Percentiles rank a stretch among this genome's conserved stretches.
Conservation (phyloP, 495 filamentous ascomycete species). For the Lentithecium fluviatile region DNA sequence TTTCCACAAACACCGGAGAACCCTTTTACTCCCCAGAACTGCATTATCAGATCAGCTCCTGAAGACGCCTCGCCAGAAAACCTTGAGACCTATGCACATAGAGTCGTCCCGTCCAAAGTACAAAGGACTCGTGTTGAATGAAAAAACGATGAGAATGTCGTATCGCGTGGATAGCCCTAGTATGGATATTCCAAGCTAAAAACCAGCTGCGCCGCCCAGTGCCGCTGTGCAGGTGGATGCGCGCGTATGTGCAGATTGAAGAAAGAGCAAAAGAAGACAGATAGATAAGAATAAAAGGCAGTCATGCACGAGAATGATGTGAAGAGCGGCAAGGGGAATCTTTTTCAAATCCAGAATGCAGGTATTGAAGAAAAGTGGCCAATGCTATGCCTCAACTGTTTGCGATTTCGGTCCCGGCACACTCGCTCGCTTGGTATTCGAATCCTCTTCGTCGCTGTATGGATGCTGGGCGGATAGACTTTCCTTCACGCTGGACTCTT, state of each 20-base stretch:
- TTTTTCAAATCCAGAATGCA: conserved; percentile 4
- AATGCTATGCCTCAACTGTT: conserved; percentile 27
- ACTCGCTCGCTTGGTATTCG: conserved; percentile 6
- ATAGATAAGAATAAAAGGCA: neutral
- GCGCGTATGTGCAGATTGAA: neutral
- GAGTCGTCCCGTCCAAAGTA: too few relatives aligned
- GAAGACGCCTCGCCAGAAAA: too few relatives aligned
- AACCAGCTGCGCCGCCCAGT: too few relatives aligned
- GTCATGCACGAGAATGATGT: neutral
- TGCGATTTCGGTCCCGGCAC: conserved; percentile 16
- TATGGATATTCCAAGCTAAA: too few relatives aligned
- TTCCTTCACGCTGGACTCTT: conserved; percentile 11
- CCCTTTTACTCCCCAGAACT: too few relatives aligned
- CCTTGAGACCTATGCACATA: too few relatives aligned
- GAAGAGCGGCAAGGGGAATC: neutral
- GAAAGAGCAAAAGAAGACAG: neutral
- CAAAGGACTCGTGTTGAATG: too few relatives aligned
- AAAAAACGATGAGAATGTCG: too few relatives aligned
- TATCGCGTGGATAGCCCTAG: too few relatives aligned
- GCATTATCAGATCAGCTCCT: too few relatives aligned
- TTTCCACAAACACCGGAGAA: too few relatives aligned
- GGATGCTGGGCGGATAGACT: neutral
- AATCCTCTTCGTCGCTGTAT: conserved; percentile 16
- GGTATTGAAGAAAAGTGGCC: neutral
- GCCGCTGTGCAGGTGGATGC: too few relatives aligned